Base-by-base conservation (phyloP, 2,329 filamentous ascomycete genomes). In the Cladosporium sp. region DNA sequence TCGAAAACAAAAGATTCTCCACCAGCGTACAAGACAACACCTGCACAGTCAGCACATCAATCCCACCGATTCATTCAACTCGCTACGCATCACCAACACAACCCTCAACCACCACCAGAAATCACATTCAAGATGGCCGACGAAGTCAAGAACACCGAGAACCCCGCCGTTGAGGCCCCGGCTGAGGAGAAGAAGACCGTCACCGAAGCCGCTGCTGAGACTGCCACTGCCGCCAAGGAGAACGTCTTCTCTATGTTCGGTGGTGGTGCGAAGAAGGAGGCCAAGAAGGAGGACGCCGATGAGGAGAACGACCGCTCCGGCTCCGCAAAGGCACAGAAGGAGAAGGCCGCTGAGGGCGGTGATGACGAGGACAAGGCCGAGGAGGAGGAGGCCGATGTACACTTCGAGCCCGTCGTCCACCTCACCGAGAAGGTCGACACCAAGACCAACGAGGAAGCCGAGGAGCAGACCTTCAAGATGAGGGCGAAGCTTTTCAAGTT, bases 401-500 rank as follows among this genome's bases (percentile, higher is more conserved):
- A 97, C 75, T 98, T 97, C 75, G 89, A 95, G 77, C 93, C 93
- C 59, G 90, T 98, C 61, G 88, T 95, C 67, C 91, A 84, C 75
- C 79, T 98, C 67, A 97, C 92, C 56, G 89, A 98, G 78, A 93
- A 94, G 78, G 86, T 97, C 64, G 92, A 97, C 68, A 86, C 83
- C 67, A 95, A 95, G 82, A 97, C 93, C 72, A 95, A 96, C 76
- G 93, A 98, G 75, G 93, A 98, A 79, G 82, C 85, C 39, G 93
- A 98, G 79, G 91, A 97, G 78, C 88, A 95, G 77, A 79, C 83
- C 33, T 98, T 97, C 84, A 97, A 97, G 85, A 96, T 97, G 92
- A 88, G 93, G 65, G 93, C 93, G 68, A 98, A 98, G 83, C 86
- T 98, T 59, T 98, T 98, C 85, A 92, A 91, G 77, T 98, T 97